Evolutionary conservation across 2,329 filamentous ascomycete genomes (phyloP), one percentile per base, ranked within the genome.

Genomic region (Fusarium sp.): DNA sequence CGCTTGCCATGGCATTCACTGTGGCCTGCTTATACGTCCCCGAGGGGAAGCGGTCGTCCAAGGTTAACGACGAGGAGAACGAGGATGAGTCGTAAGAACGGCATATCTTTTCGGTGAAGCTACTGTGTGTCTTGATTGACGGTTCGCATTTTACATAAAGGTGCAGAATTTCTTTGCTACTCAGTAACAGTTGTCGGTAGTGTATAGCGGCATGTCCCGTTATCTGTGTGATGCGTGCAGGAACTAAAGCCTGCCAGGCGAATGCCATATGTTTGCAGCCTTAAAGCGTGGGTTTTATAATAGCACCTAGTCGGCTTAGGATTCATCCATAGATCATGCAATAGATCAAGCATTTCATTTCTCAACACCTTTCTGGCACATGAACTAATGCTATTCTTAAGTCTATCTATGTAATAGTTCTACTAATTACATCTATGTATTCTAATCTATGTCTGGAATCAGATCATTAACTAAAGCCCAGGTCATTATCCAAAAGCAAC

Each of bases 11-110:
- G 17, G 69, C 70, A 1, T 75, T 79, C 42, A 56, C 53, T 2
- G 28, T 77, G 3, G 70, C 45, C 4, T 62, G 75, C 6, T 61
- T 51, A 6, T 74, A 71, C 57, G 50, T 80, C 24, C 77, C 77
- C 0, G 59, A 74, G 7, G 75, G 72, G 2, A 75, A 65, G 55
- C 67, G 47, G 32, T 28, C 63, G 3, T 19, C 55, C 2, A 72
- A 62, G 24, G 40, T 50, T 9, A 48, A 47, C 7, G 54, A 69
- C 0, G 67, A 72, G 9, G 62, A 63, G 1, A 59, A 62, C 1
- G 66, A 69, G 12, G 39, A 43, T 4, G 24, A 49, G 6, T n/a
- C 15, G 1, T 54, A 21, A 26, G 14, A 42, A 39, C 8, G 4
- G 2, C 9, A n/a, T 23, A 12, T 11, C 15, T 8, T 2, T 17